Percentiles rank a stretch among this genome's conserved stretches.
These are phyloP conservation scores for Fusarium compactum DNA, from an alignment of 2,329 filamentous ascomycete species.

Conservation along the genomic window DNA sequence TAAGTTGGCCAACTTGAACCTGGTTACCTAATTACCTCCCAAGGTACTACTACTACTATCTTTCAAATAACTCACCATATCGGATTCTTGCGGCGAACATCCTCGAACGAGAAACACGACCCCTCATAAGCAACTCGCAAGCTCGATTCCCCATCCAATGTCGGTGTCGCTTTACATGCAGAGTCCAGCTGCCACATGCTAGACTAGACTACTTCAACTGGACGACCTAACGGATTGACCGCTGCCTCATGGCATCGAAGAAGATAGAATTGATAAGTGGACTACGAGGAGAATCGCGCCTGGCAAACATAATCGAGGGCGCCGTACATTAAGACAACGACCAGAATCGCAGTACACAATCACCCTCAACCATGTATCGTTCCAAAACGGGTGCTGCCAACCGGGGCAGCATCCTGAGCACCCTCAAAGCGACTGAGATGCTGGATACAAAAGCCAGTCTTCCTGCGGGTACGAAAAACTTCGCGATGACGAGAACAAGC, in stretches of 20 bases:
- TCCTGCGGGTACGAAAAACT: constrained; percentile 75
- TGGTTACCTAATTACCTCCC: constrained; percentile 1
- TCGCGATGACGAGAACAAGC: not conserved
- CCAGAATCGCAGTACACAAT: constrained; percentile 11
- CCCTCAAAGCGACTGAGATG: constrained; percentile 84
- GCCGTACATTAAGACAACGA: not conserved
- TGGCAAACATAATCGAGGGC: not conserved
- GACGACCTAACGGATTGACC: constrained; percentile 30
- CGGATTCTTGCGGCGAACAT: not conserved
- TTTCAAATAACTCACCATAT: constrained; percentile 17
- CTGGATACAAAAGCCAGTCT: constrained; percentile 81
- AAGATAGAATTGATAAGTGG: constrained; percentile 24
- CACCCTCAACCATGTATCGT: constrained; percentile 55
- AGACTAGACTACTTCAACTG: constrained; percentile 19
- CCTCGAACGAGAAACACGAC: not conserved
- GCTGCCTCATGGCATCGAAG: constrained; percentile 25
- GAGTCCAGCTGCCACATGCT: constrained; percentile 39
- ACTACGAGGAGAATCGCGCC: constrained; percentile 10
- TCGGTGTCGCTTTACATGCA: constrained; percentile 21
- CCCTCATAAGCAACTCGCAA: not conserved
- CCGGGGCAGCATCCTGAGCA: constrained; percentile 73
- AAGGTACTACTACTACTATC: not conserved
- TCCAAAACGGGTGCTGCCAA: constrained; percentile 56
- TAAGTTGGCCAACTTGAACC: constrained; percentile 16
- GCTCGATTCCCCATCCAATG: constrained; percentile 28